These are phyloP conservation scores for Paramecium sonneborni DNA, from an alignment of 73 alveolate species.

Conservation along the genomic window DNA sequence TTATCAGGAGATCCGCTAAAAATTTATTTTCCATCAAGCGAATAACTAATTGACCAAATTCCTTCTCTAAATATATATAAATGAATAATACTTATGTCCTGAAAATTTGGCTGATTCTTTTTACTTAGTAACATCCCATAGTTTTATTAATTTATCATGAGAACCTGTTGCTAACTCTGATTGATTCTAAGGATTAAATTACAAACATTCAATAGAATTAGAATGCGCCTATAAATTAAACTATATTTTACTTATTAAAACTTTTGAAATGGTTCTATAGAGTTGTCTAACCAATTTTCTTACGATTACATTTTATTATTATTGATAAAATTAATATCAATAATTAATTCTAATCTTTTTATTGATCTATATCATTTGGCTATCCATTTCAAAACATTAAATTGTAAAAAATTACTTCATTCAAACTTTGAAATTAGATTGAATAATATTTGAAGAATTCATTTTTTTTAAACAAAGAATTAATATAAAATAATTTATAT, in stretches of 20 bases:
- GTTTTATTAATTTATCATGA: conserved; percentile 10
- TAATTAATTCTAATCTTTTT: not conserved
- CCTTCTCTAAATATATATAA: not conserved
- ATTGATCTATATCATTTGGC: too few species aligned
- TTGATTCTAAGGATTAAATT: conserved; percentile 27
- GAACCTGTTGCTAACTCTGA: conserved; percentile 49
- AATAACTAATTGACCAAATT: conserved; percentile 16
- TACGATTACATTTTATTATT: not conserved
- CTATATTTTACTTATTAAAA: not conserved
- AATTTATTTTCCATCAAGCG: conserved; percentile 35
- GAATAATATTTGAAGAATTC: too few species aligned
- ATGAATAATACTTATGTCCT: conserved; percentile 32
- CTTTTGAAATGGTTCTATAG: conserved; percentile 34
- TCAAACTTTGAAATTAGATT: too few species aligned
- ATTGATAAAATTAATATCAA: not conserved
- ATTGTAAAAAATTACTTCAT: too few species aligned
- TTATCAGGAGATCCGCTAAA: conserved; percentile 53
- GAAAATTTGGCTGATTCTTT: not conserved
- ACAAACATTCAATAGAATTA: conserved; percentile 19
- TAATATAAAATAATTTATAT: too few species aligned
- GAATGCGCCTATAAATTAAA: not conserved
- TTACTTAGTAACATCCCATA: conserved; percentile 42
- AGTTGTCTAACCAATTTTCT: conserved; percentile 44
- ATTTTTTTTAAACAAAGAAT: too few species aligned
- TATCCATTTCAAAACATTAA: too few species aligned